These are phyloP conservation scores for Geotrichum citri-aurantii DNA, from an alignment of 1,139 yeast species.

Conservation along the genomic window DNA sequence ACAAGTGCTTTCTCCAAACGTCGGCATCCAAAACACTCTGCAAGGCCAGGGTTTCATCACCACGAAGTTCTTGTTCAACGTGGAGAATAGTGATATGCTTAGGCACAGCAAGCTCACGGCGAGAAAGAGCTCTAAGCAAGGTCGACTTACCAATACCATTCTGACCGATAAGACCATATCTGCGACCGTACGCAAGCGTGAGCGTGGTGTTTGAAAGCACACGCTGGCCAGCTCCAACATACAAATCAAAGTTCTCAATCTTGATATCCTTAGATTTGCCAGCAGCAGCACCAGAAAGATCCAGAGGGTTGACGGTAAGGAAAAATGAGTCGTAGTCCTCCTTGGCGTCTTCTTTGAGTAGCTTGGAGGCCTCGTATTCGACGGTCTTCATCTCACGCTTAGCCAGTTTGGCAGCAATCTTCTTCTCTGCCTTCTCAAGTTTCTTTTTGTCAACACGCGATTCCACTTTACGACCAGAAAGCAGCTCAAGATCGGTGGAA, in stretches of 20 bases:
- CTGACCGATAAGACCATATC: conserved; percentile 97
- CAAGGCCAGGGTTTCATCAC: conserved; percentile 84
- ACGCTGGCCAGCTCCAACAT: conserved; percentile 93
- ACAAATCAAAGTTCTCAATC: conserved; percentile 84
- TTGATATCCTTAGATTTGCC: conserved; percentile 95
- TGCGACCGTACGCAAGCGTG: conserved; percentile 82
- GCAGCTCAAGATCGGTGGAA: conserved; percentile 71
- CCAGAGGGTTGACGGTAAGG: conserved; percentile 90
- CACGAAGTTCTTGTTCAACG: conserved; percentile 94
- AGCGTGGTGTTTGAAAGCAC: conserved; percentile 83
- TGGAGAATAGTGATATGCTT: conserved; percentile 92
- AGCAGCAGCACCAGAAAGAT: conserved; percentile 72
- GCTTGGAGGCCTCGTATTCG: conserved; percentile 86
- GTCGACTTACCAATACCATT: conserved; percentile 99
- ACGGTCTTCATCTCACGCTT: conserved; percentile 58
- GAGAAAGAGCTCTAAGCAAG: conserved; percentile 76
- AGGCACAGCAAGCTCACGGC: conserved; percentile 90
- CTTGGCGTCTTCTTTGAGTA: conserved; percentile 55
- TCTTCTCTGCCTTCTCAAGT: conserved; percentile 92
- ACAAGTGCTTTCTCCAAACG: conserved; percentile 92
- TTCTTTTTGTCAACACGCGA: conserved; percentile 94
- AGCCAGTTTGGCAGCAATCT: conserved; percentile 94
- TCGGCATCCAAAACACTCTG: conserved; percentile 97
- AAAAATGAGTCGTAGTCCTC: conserved; percentile 91
- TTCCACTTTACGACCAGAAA: conserved; percentile 86